Base-by-base conservation (phyloP, 768 basidiomycete genomes). In the Tulasnella sp. region DNA sequence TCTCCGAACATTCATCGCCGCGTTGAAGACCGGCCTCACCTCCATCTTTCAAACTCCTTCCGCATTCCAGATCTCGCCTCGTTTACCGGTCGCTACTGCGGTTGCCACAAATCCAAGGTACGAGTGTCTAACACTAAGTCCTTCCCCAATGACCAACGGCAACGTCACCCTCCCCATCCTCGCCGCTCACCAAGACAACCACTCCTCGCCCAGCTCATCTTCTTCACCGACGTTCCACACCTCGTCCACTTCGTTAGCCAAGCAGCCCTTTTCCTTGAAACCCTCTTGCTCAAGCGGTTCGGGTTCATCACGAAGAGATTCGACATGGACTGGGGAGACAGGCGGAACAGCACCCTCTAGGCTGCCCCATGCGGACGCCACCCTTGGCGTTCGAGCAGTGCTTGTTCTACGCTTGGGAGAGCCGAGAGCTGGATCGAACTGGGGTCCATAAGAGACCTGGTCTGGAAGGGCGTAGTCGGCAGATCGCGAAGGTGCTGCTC, bases 371-470 rank as follows among this genome's bases (percentile, higher is more conserved):
- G 80, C 90, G 95, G 72, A 94, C 98, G 88, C 93, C 93, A 0
- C 97, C 96, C 0, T 87, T 99, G 55, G 96, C 98, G 1, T 93
- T 96, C 84, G 87, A 94, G 71, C 92, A 99, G 83, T 96, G 95
- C 81, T 86, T 93, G 16, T 81, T 91, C 5, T 89, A 94, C 48
- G 95, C 95, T 0, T 88, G 92, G 82, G 83, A 88, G 61, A 90
- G 90, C 5, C 97, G 97, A 5, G 98, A 99, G 85, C 86, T 97
- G 15, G 88, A 88, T 1, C 85, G 86, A 1, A 90, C 95, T 26
- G 84, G 86, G 37, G 83, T 82, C 69, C 90, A 86, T 82, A 88
- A 81, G 86, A 86, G 86, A 83, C 83, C 44, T 80, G 86, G 83
- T 83, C 82, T 13, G 32, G 39, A 42, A 1, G 73, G 73, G 35